Conservation (phyloP, 2,329 filamentous ascomycete species). For the Aspergillus awamori region DNA sequence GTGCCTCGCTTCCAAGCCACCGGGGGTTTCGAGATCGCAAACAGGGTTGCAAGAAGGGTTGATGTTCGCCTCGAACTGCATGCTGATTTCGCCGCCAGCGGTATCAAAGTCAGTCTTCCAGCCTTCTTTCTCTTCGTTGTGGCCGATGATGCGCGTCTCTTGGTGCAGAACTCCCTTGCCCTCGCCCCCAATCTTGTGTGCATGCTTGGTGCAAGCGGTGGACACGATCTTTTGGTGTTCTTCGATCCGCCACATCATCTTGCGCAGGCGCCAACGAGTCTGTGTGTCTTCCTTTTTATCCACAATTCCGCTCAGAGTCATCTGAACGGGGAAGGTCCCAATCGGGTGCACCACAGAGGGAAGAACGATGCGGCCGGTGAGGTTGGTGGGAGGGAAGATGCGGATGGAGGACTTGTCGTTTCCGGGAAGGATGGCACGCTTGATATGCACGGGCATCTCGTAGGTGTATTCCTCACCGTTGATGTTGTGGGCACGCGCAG, state of each 20-base stretch:
- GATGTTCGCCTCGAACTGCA: conserved; percentile 72
- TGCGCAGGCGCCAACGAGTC: conserved; percentile 86
- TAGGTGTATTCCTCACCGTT: conserved; percentile 66
- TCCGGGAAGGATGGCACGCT: conserved; percentile 77
- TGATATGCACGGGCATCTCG: conserved; percentile 70
- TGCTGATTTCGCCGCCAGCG: conserved; percentile 73
- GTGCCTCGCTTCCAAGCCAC: conserved; percentile 79
- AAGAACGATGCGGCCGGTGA: conserved; percentile 82
- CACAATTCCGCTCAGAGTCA: conserved; percentile 85
- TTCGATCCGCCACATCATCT: conserved; percentile 90
- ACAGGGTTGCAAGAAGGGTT: conserved; percentile 66
- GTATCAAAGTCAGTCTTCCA: conserved; percentile 82
- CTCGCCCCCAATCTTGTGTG: conserved; percentile 64
- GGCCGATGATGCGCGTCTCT: conserved; percentile 75
- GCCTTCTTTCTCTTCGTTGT: conserved; percentile 78
- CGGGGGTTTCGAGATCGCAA: conserved; percentile 74
- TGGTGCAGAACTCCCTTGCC: conserved; percentile 73
- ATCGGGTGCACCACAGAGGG: conserved; percentile 84
- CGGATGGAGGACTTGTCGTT: conserved; percentile 85
- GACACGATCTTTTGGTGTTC: conserved; percentile 80
- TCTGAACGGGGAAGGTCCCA: conserved; percentile 74
- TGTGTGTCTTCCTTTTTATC: conserved; percentile 69
- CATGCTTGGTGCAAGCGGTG: conserved; percentile 77
- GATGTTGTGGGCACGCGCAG: conserved; percentile 65
- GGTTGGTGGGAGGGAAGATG: conserved; percentile 94